Base-by-base conservation (phyloP, 2,329 filamentous ascomycete genomes). In the Trichoderma cornu-damae region DNA sequence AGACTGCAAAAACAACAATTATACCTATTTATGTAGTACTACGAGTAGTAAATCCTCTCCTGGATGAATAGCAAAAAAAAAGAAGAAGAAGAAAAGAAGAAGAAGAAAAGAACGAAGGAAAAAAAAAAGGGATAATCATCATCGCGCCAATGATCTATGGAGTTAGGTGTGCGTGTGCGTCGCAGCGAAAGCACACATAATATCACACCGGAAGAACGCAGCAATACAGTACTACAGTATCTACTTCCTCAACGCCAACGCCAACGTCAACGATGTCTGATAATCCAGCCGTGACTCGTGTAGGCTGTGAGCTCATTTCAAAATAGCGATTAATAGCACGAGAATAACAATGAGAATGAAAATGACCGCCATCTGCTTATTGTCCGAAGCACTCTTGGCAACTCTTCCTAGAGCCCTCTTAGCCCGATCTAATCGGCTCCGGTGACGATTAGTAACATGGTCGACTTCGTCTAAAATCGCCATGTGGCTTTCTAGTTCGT, bases 401-500 rank as follows among this genome's bases (percentile, higher is more conserved):
- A 97, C 84, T 62, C 80, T 81, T 38, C 86, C 86, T 61, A 99
- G 75, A 64, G 86, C 79, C 63, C 81, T 82, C 65, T 84, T 81
- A 30, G 93, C 94, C 8, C 89, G 79, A 63, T 91, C 84, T 51
- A 99, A 77, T 49, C 89, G 84, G 24, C 77, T 78, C 70, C 87
- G 82, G 73, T 97, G 92, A 58, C 92, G 78, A 70, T 96, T 91
- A 6, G 92, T 88, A 18, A 87, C 81, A 43, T 82, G 81, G 68
- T 97, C 94, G 43, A 95, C 85, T 66, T 96, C 93, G 70, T 96
- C 93, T 28, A 99, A 78, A 78, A 99, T 79, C 64, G 87, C 80
- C 35, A 95, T 88, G 67, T 99, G 94, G 64, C 85, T 87, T 66
- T 97, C 94, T 34, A 99, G 79, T 78, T 99, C 94, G 70, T 96